Base-by-base conservation (phyloP, 2,329 filamentous ascomycete species). In the Scedosporium aurantiacum region DNA sequence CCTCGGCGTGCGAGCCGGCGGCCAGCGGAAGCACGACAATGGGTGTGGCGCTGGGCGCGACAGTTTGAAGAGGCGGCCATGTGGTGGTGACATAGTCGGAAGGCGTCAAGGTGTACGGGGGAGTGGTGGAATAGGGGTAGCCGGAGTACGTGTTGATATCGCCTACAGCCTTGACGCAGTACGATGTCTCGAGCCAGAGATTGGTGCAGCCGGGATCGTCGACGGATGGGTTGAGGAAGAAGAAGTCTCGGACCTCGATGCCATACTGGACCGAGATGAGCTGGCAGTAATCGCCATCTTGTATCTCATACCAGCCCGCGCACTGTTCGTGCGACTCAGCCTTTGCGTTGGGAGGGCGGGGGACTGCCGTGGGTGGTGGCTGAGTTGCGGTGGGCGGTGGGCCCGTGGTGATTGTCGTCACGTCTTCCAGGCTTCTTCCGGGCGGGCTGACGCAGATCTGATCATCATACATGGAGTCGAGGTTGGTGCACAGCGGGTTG, bases 101-200 rank as follows among this genome's bases (percentile, higher is more conserved):
- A 21, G 21, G 50, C 6, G 18, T 23, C 8, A 14, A 5, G 50
- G 21, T 21, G 50, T 21, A 18, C 18, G 6, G 27, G 4, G 16
- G 45, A 50, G 21, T 50, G 45, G 45, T 50, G 45, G 45, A 50
- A 14, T 21, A 66, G 64, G 47, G 56, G 63, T 64, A 60, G 28
- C 52, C 59, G 3, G 59, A 12, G 57, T 64, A 64, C 1, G 59
- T 59, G 14, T 40, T 32, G 56, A 63, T 63, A 32, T 63, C 43
- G 8, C 63, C 63, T 3, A 64, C 63, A 16, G 63, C 37, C 21
- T 45, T 57, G 14, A 63, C 61, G 61, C 61, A 63, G 54, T 64
- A 64, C 16, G 57, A 23, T 18, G 23, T 50, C 10, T 56, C 61
- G 10, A 57, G 28, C 45, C 25, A 58, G 21, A 63, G 57, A 50